Evolutionary conservation across 1,284 basidiomycete species (phyloP), one percentile per base, ranked within the genome.

Genomic region (Inonotus hispidus): DNA sequence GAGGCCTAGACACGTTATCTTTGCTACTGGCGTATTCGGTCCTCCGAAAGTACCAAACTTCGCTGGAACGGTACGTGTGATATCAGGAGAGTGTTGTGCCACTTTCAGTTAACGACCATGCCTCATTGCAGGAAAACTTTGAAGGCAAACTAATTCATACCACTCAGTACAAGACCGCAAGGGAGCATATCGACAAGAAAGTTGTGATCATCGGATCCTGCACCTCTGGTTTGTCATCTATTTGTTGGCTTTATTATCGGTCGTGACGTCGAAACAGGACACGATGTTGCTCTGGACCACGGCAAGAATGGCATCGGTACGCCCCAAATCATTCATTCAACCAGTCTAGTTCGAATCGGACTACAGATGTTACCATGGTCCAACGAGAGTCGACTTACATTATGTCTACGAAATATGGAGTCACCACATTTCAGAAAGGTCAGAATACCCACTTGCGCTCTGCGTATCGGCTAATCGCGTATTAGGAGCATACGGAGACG

Each of bases 151-250:
- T 82, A 1, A 67, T 83, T 16, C 86, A 88, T 70, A 87, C 85
- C 5, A 76, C 71, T 14, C 61, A 77, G 54, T 79, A 85, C 69
- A 76, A 75, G 23, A 71, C 69, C 14, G 83, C 82, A 0, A 68
- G 68, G 2, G 79, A 83, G 57, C 81, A 82, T 69, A 64, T 64
- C 6, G 82, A 81, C 14, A 86, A 87, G 73, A 82, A 80, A 63
- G 84, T 82, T 1, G 78, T 81, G 10, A 79, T 88, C 2, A 73
- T 88, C 6, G 85, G 86, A 0, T 77, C 83, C 27, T 82, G 82
- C 58, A 86, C 82, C 29, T 84, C 82, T 19, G 83, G 80, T 81
- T 60, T 8, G 70, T 60, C 46, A 5, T 23, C 23, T 49, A 3
- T 39, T 23, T 41, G 55, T 3, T 23, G 5, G 13, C 23, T 19